These are phyloP conservation scores for Penicillium sp. DNA, from an alignment of 2,329 filamentous ascomycete species.

Conservation along the genomic window DNA sequence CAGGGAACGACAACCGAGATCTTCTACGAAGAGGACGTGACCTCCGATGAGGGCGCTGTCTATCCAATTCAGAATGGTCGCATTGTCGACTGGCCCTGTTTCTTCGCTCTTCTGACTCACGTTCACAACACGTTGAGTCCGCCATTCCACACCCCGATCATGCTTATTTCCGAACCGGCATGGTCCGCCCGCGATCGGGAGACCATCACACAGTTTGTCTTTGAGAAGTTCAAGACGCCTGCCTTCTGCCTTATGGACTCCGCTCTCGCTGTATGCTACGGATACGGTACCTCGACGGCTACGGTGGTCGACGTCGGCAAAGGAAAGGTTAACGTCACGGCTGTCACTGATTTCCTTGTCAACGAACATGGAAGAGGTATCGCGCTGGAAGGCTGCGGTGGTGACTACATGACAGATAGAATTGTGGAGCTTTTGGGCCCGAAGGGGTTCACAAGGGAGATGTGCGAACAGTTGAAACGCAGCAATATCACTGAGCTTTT, in stretches of 20 bases:
- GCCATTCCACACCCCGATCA: conserved; percentile 85
- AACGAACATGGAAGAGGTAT: conserved; percentile 58
- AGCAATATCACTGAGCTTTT: conserved; percentile 56
- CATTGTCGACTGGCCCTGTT: conserved; percentile 83
- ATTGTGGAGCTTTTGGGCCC: conserved; percentile 57
- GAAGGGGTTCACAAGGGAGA: conserved; percentile 51
- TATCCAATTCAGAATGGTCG: conserved; percentile 75
- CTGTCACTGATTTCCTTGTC: conserved; percentile 72
- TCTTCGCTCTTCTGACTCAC: conserved; percentile 86
- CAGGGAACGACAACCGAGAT: too few relatives aligned
- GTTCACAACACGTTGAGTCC: conserved; percentile 82
- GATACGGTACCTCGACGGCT: conserved; percentile 73
- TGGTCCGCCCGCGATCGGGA: conserved; percentile 87
- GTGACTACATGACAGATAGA: conserved; percentile 72
- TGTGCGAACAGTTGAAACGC: conserved; percentile 58
- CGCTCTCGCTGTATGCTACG: conserved; percentile 67
- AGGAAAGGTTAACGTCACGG: conserved; percentile 86
- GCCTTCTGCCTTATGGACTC: conserved; percentile 85
- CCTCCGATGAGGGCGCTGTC: conserved; percentile 78
- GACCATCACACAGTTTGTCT: conserved; percentile 82
- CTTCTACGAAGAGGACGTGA: conserved; percentile 78
- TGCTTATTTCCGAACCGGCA: conserved; percentile 78
- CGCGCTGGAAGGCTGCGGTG: conserved; percentile 62
- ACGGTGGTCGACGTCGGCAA: conserved; percentile 86
- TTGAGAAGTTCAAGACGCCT: conserved; percentile 93